phyloP scores from a whole-genome alignment of 2,329 filamentous ascomycete species.

The Calonectria naviculata region DNA sequence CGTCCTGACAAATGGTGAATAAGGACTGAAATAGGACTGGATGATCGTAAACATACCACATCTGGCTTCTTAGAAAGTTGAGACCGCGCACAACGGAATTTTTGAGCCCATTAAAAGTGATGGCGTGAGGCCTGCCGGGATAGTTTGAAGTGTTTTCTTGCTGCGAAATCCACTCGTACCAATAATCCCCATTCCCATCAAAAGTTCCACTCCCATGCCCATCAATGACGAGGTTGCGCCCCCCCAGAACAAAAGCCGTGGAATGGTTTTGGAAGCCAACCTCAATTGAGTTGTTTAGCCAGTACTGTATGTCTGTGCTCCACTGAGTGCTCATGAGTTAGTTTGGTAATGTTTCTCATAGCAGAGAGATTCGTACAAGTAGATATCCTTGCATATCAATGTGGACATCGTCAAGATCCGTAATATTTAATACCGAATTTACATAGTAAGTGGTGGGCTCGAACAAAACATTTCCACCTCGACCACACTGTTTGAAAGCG shows the following conservation, averaged over 20 bases:
- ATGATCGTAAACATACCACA: neutral
- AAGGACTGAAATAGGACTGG: no score
- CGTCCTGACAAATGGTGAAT: neutral
- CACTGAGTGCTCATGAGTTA: neutral
- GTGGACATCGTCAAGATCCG: neutral
- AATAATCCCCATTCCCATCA: neutral
- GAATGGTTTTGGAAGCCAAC: neutral
- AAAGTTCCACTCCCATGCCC: neutral
- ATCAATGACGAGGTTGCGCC: neutral
- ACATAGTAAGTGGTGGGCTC: neutral
- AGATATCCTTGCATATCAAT: neutral
- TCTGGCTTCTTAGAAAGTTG: neutral
- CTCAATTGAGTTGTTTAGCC: neutral
- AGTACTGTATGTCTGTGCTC: neutral
- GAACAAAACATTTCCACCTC: neutral
- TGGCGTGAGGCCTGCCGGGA: neutral
- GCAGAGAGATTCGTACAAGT: neutral
- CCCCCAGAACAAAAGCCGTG: neutral
- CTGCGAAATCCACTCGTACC: neutral
- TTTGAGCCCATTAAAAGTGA: neutral
- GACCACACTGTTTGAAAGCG: neutral
- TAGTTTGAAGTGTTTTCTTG: neutral
- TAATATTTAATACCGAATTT: neutral
- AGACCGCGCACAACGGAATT: neutral
- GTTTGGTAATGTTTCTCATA: fast-evolving